Evolutionary conservation across 2,329 filamentous ascomycete species (phyloP).

Genomic region (Cryphonectria parasitica): DNA sequence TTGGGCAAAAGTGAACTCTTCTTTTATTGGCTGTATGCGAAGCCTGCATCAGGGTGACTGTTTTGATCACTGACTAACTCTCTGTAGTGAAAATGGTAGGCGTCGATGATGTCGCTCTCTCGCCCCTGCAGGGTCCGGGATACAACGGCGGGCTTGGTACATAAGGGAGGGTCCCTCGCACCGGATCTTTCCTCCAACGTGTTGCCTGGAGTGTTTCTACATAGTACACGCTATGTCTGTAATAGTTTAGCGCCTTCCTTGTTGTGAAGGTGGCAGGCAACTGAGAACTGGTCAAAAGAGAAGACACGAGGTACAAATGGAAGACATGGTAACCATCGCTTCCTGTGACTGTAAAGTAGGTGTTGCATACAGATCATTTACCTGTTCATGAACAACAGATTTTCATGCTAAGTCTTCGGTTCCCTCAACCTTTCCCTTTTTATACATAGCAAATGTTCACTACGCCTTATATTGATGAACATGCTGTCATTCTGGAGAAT

Average conservation of each 20-base stretch:
- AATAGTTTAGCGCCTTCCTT: background rate
- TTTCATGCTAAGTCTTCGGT: background rate
- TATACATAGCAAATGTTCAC: background rate
- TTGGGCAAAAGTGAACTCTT: no score
- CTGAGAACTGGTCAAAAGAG: background rate
- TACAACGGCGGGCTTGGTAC: background rate
- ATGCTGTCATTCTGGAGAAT: background rate
- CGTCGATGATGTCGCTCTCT: background rate
- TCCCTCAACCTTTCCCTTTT: background rate
- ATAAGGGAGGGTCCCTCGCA: background rate
- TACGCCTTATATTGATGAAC: background rate
- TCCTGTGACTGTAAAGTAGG: background rate
- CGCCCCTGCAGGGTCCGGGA: background rate
- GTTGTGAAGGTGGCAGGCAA: background rate
- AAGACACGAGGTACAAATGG: background rate
- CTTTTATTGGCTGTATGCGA: background rate
- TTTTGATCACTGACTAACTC: background rate
- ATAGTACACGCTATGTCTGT: background rate
- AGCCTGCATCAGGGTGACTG: background rate
- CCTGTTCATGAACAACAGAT: no score
- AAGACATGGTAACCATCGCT: background rate
- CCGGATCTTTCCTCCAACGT: background rate
- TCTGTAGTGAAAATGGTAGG: background rate
- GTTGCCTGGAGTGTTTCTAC: background rate
- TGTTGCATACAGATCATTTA: background rate